Evolutionary conservation across 768 basidiomycete species (phyloP).

Genomic region (Leucocoprinus birnbaumii): DNA sequence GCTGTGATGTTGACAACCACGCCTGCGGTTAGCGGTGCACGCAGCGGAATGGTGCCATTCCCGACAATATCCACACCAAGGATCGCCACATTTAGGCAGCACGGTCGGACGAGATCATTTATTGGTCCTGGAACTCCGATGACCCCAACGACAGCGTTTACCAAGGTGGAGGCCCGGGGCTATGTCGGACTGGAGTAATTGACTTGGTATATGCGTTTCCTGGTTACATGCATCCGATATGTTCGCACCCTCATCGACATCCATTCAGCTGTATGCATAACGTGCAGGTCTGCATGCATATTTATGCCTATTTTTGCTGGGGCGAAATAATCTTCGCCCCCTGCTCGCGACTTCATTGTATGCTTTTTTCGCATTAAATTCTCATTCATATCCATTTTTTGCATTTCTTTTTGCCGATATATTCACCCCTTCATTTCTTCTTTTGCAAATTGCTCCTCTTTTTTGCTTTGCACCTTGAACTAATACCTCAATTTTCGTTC

Average conservation of each 20-base stretch:
- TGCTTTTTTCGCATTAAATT: not conserved
- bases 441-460: conserved; percentile 5
- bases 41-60: conserved; percentile 43
- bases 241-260: not conserved
- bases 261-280: too few relatives aligned
- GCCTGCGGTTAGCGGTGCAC: not conserved
- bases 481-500: conserved; percentile 11
- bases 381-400: not conserved
- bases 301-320: conserved; percentile 5
- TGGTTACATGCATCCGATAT: not conserved
- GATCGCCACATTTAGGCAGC: conserved; percentile 62
- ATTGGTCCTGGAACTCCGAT: conserved; percentile 67
- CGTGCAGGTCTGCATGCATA: not conserved
- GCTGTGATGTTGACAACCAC: conserved; percentile 80
- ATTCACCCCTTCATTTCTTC: conserved; percentile 2
- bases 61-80: conserved; percentile 64
- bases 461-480: conserved; percentile 1
- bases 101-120: conserved; percentile 70
- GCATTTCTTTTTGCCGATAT: conserved; percentile 1
- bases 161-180: conserved; percentile 82
- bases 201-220: not conserved
- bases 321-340: not conserved
- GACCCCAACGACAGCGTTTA: conserved; percentile 79
- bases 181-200: conserved; percentile 55
- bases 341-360: not conserved